Evolutionary conservation across 441 rosid genomes (phyloP).

Genomic region (Mallotus japonicus): DNA sequence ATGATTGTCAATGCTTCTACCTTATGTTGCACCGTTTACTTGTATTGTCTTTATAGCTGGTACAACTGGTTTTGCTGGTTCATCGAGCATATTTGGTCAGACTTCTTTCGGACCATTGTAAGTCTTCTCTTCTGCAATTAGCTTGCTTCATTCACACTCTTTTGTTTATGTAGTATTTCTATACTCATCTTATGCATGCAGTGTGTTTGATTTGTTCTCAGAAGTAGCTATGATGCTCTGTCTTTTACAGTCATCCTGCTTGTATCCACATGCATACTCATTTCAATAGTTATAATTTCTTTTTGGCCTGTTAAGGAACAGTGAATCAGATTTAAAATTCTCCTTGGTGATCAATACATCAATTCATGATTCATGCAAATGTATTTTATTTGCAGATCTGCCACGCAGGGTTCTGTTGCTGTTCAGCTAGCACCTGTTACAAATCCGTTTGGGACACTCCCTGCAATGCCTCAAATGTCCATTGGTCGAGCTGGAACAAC

Average conservation of each 20-base stretch:
- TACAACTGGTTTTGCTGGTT: slow-evolving; percentile 40
- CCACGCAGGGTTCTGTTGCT: slow-evolving; percentile 40
- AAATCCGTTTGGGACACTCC: slow-evolving; percentile 92
- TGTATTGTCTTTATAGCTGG: slow-evolving; percentile 33
- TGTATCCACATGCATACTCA: background rate
- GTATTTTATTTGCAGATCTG: slow-evolving; percentile 44
- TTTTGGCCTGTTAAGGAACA: background rate
- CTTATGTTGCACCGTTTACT: slow-evolving; percentile 16
- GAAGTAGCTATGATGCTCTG: background rate
- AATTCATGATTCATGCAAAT: slow-evolving; percentile 6
- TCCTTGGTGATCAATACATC: background rate
- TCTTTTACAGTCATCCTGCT: background rate
- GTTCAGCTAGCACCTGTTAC: slow-evolving; percentile 56
- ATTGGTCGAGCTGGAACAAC: slow-evolving; percentile 74
- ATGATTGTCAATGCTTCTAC: background rate
- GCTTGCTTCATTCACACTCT: slow-evolving; percentile 10
- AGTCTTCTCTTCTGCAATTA: slow-evolving; percentile 29
- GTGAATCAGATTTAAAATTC: background rate
- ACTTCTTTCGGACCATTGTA: slow-evolving; percentile 55
- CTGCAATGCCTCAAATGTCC: slow-evolving; percentile 89
- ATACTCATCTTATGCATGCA: background rate
- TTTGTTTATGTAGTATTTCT: background rate
- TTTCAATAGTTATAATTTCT: background rate
- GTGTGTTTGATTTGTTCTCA: background rate
- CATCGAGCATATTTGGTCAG: slow-evolving; percentile 50